Evolutionary conservation across 129 eudicot genomes (phyloP).

Genomic region (Escallonia rubra): DNA sequence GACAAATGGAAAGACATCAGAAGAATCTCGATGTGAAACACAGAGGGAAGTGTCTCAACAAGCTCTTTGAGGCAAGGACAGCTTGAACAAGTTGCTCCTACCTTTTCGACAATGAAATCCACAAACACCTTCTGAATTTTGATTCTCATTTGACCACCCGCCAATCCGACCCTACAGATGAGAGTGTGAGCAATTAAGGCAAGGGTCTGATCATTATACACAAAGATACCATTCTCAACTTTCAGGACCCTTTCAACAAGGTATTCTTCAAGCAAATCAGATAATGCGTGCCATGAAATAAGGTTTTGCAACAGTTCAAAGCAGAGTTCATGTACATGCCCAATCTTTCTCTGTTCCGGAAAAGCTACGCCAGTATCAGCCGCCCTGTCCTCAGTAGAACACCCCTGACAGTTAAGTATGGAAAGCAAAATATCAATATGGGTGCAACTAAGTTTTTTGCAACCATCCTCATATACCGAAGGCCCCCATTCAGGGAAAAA

Average conservation of each 20-base stretch:
- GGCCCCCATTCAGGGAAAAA: slow-evolving; percentile 77
- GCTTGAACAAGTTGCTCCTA: slow-evolving; percentile 33
- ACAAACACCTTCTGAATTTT: slow-evolving; percentile 52
- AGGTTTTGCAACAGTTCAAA: slow-evolving; percentile 75
- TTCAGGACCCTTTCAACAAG: slow-evolving; percentile 53
- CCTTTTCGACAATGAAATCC: slow-evolving; percentile 52
- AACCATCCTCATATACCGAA: slow-evolving; percentile 56
- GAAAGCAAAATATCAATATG: slow-evolving; percentile 74
- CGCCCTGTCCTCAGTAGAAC: slow-evolving; percentile 49
- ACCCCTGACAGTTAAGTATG: slow-evolving; percentile 52
- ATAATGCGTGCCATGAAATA: slow-evolving; percentile 41
- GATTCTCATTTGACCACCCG: slow-evolving; percentile 64
- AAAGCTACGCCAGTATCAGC: slow-evolving; percentile 37
- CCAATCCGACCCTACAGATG: slow-evolving; percentile 45
- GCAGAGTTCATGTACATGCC: slow-evolving; percentile 61
- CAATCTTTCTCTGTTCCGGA: slow-evolving; percentile 50
- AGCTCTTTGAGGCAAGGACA: slow-evolving; percentile 46
- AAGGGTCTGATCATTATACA: slow-evolving; percentile 72
- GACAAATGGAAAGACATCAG: slow-evolving; percentile 85
- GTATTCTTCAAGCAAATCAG: slow-evolving; percentile 63
- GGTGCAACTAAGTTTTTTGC: slow-evolving; percentile 48
- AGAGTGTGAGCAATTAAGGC: slow-evolving; percentile 73
- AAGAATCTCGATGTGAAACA: slow-evolving; percentile 82
- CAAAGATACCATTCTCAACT: slow-evolving; percentile 66
- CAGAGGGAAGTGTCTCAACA: slow-evolving; percentile 70